Evolutionary conservation across 2,329 filamentous ascomycete species (phyloP), one percentile per base, ranked within the genome.

Genomic region (Podosphaera aphanis): DNA sequence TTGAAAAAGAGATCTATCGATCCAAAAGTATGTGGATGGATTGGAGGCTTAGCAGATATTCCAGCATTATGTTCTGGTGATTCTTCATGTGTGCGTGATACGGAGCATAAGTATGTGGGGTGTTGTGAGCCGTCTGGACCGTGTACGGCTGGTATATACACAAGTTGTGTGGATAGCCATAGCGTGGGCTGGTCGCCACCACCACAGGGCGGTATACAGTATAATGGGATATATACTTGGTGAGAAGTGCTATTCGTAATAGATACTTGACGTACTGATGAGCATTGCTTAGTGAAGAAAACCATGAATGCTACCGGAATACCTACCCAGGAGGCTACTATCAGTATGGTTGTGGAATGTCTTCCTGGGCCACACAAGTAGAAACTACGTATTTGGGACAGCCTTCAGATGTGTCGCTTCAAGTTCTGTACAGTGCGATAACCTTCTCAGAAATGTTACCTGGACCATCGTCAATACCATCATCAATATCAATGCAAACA

Each of bases 181-280:
- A 56, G 50, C 49, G 29, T 45, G 8, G 55, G 51, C 37, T 56
- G 53, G 53, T 41, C 19, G 53, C 38, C 19, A 23, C 29, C 52
- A 13, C 52, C 49, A 7, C 29, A 33, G 15, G 44, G 51, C 8
- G 49, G 48, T 4, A 35, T 51, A 20, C 31, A 50, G 36, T 51
- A 55, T 47, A 55, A 57, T 51, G 56, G 56, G 3, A 45, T 58
- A 27, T 52, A 52, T 21, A 54, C 53, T 45, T 58, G 56, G 56
- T 58, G 25, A 45, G 54, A 33, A 6, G 46, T 15, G 11, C 5
- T n/a, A 27, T n/a, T 10, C 31, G 18, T 11, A 35, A 10, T 8
- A 21, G 11, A 6, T 23, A 44, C 21, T 8, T 39, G 2, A 19
- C 37, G 44, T 44, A 19, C 51, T 57, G 51, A 55, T 39, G 37